Percentiles rank a stretch among this genome's conserved stretches.
These are phyloP conservation scores for Usnea hakonensis DNA, from an alignment of 495 filamentous ascomycete species.

Conservation along the genomic window DNA sequence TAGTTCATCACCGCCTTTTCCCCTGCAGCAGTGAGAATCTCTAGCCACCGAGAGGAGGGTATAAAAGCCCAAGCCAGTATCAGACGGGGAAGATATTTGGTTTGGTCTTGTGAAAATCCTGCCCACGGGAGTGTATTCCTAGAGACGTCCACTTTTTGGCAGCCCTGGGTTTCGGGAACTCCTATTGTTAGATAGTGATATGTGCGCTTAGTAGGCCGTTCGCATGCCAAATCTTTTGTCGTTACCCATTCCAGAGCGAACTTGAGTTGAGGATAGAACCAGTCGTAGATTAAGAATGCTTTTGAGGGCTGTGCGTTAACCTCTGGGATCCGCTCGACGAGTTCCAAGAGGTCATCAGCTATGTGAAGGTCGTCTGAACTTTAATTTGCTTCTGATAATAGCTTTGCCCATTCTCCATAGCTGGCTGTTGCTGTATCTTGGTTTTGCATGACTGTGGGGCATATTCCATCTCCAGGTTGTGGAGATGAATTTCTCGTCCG, in stretches of 20 bases:
- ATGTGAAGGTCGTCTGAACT: background rate
- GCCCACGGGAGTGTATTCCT: background rate
- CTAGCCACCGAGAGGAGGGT: conserved; percentile 24
- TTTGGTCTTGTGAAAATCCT: background rate
- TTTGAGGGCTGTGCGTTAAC: background rate
- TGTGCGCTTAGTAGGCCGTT: conserved; percentile 17
- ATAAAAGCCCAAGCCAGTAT: conserved; percentile 25
- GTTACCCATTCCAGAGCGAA: conserved; percentile 9
- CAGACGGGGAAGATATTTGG: conserved; percentile 20
- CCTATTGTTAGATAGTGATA: conserved; percentile 12
- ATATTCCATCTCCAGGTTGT: background rate
- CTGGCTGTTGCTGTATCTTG: background rate
- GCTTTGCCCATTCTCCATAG: background rate
- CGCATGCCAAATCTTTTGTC: conserved; percentile 16
- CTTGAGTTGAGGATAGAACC: conserved; percentile 13
- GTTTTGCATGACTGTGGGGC: background rate
- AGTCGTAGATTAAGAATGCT: background rate
- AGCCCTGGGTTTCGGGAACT: background rate
- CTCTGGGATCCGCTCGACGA: background rate
- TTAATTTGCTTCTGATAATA: background rate
- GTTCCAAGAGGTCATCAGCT: background rate
- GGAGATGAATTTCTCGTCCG: too few relatives aligned
- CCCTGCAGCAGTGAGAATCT: conserved; percentile 20
- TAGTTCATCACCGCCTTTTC: conserved; percentile 15
- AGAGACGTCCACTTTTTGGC: background rate